Evolutionary conservation across 2,329 filamentous ascomycete genomes (phyloP).

Genomic region (Fusarium poae): DNA sequence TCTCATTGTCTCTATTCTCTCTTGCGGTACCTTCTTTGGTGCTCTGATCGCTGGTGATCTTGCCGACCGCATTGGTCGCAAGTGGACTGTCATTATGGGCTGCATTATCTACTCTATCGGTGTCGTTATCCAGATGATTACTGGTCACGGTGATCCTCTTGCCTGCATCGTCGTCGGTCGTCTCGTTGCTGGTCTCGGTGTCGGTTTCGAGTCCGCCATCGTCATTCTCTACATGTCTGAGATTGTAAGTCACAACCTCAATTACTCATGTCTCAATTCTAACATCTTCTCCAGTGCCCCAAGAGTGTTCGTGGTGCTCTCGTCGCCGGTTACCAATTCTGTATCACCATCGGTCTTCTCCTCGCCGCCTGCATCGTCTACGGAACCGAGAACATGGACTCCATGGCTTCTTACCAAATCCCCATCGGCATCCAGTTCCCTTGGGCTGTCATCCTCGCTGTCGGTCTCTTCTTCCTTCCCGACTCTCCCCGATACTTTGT

Average conservation of each 20-base stretch:
- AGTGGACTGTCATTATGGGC: conserved; percentile 77
- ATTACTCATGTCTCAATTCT: conserved; percentile 1
- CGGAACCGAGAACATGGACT: conserved; percentile 30
- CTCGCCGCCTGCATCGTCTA: conserved; percentile 41
- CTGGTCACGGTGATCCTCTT: conserved; percentile 39
- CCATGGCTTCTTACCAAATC: conserved; percentile 36
- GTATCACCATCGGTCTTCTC: conserved; percentile 42
- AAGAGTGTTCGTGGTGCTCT: conserved; percentile 40
- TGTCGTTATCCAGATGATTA: conserved; percentile 60
- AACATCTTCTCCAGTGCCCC: conserved; percentile 31
- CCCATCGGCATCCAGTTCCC: conserved; percentile 42
- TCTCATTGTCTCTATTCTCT: conserved; percentile 81
- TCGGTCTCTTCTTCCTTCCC: conserved; percentile 41
- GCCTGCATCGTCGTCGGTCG: conserved; percentile 42
- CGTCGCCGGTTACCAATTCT: conserved; percentile 45
- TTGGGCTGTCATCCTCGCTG: conserved; percentile 41
- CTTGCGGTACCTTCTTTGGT: conserved; percentile 82
- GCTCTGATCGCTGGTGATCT: conserved; percentile 82
- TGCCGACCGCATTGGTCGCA: conserved; percentile 80
- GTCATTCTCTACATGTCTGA: conserved; percentile 47
- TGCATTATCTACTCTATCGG: conserved; percentile 79
- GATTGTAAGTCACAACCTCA: conserved; percentile 53
- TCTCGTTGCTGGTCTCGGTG: conserved; percentile 42
- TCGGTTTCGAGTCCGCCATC: conserved; percentile 45
- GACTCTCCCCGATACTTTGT: conserved; percentile 43